Evolutionary conservation across 495 filamentous ascomycete species (phyloP).

Genomic region (Daldinia decipiens): DNA sequence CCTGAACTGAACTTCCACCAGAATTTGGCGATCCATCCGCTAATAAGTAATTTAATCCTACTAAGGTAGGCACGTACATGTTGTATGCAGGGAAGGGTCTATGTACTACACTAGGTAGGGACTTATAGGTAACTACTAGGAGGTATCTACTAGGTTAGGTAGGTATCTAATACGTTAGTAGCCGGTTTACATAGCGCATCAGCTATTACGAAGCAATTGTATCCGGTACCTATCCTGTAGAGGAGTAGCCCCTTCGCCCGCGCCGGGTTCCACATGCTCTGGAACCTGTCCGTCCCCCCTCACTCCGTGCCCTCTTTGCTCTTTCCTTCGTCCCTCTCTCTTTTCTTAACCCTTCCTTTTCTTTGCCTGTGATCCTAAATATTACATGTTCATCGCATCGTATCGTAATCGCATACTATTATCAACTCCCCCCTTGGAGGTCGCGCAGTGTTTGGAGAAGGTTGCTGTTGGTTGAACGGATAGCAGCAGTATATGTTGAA

Average conservation of each 20-base stretch:
- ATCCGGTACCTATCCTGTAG: slow-evolving; percentile 4
- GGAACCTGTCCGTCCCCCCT: slow-evolving; percentile 36
- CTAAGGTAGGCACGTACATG: slow-evolving; percentile 22
- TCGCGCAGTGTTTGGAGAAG: slow-evolving; percentile 43
- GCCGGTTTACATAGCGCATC: not conserved
- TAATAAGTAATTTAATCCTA: slow-evolving; percentile 42
- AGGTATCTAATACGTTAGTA: slow-evolving; percentile 1
- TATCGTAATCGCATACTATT: slow-evolving; percentile 37
- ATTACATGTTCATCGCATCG: slow-evolving; percentile 29
- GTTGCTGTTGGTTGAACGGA: slow-evolving; percentile 39
- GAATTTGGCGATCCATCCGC: slow-evolving; percentile 39
- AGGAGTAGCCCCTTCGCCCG: slow-evolving; percentile 42
- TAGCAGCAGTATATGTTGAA: slow-evolving; percentile 30
- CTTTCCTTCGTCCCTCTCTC: slow-evolving; percentile 40
- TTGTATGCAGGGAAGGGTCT: slow-evolving; percentile 32
- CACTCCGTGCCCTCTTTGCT: slow-evolving; percentile 44
- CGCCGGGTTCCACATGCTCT: slow-evolving; percentile 39
- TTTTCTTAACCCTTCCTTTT: slow-evolving; percentile 33
- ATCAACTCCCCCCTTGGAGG: slow-evolving; percentile 29
- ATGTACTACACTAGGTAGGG: slow-evolving; percentile 7
- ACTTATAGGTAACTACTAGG: slow-evolving; percentile 5
- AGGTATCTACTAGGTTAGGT: not conserved
- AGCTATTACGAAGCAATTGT: not conserved
- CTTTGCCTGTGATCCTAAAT: slow-evolving; percentile 34
- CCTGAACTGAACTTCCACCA: slow-evolving; percentile 19